phyloP scores from a whole-genome alignment of 2,329 filamentous ascomycete genomes.

The Pezicula rhizophila region DNA sequence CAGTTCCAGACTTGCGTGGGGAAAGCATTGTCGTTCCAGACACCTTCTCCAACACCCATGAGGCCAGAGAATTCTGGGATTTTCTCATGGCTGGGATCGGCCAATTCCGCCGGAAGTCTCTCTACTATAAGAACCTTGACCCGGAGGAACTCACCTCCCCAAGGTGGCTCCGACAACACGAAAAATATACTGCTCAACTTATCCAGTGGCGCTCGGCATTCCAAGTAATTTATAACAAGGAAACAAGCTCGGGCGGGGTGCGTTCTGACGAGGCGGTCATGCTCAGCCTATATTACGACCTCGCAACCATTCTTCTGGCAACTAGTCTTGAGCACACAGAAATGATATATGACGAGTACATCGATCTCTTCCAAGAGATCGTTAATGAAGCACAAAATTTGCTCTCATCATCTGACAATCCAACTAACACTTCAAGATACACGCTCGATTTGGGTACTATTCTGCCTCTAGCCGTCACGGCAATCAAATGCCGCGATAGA shows the following conservation, averaged over 20 bases:
- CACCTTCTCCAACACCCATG: constrained; percentile 22
- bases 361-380: constrained; percentile 22
- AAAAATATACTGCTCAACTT: constrained; percentile 23
- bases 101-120: constrained; percentile 25
- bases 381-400: constrained; percentile 22
- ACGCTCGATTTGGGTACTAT: constrained; percentile 27
- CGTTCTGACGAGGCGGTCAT: constrained; percentile 20
- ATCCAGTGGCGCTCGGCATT: constrained; percentile 24
- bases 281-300: constrained; percentile 26
- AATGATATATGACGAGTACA: constrained; percentile 25
- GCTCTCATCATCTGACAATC: constrained; percentile 22
- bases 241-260: constrained; percentile 18
- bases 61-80: constrained; percentile 24
- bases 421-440: constrained; percentile 23
- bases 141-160: constrained; percentile 19
- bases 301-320: constrained; percentile 25
- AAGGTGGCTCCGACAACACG: constrained; percentile 22
- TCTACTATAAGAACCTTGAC: constrained; percentile 20
- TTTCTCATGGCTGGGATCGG: constrained; percentile 27
- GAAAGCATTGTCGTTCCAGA: constrained; percentile 23
- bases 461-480: constrained; percentile 24
- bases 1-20: constrained; percentile 24
- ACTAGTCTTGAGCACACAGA: constrained; percentile 23
- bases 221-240: constrained; percentile 19
- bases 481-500: constrained; percentile 25